Conservation (phyloP, 2,329 filamentous ascomycete genomes). For the Arthroderma sp. region DNA sequence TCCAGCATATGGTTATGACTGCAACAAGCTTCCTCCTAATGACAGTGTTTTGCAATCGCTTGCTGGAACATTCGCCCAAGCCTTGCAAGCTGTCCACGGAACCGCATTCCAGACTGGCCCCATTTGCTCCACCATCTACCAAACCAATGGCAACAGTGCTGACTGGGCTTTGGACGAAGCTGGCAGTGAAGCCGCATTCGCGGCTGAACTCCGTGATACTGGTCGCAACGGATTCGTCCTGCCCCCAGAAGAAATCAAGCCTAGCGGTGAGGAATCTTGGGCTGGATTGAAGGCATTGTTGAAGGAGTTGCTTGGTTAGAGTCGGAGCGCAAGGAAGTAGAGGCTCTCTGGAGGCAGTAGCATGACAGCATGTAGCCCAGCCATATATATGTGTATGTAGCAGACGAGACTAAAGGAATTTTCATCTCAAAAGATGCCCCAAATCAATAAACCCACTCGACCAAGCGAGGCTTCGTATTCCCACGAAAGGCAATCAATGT, state of each 20-base stretch:
- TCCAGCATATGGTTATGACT: conserved; percentile 45
- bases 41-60: conserved; percentile 38
- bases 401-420: no score
- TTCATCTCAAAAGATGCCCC: no score
- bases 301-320: background rate
- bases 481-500: no score
- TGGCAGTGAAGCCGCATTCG: conserved; percentile 33
- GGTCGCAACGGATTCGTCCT: conserved; percentile 38
- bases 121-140: conserved; percentile 50
- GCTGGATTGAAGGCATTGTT: conserved; percentile 21
- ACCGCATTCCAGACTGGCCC: conserved; percentile 31
- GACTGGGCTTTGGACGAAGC: conserved; percentile 36
- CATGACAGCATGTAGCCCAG: no score
- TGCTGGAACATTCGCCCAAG: conserved; percentile 36
- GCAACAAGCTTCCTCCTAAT: conserved; percentile 35
- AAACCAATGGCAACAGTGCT: conserved; percentile 29
- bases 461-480: no score
- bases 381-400: no score
- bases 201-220: conserved; percentile 38
- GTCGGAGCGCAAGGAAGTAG: background rate
- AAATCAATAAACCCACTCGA: no score
- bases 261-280: conserved; percentile 35
- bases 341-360: background rate
- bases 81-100: conserved; percentile 43
- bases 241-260: conserved; percentile 36